Conservation (phyloP, 495 filamentous ascomycete species). For the Penicillium subrubescens region DNA sequence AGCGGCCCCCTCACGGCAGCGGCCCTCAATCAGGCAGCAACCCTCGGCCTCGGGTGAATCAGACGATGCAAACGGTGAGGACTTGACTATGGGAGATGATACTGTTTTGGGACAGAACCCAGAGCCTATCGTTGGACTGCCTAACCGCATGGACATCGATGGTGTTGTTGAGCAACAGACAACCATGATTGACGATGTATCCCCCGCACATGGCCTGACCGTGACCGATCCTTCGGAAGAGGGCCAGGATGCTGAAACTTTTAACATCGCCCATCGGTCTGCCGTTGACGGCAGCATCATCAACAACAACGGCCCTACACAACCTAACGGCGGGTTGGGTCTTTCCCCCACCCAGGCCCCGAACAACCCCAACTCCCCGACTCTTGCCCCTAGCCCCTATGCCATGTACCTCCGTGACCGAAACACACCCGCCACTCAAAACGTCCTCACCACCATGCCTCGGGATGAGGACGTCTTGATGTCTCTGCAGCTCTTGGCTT, state of each 20-base stretch:
- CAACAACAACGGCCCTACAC: slow-evolving; percentile 57
- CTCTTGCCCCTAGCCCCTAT: slow-evolving; percentile 67
- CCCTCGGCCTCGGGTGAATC: slow-evolving; percentile 84
- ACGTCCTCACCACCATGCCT: slow-evolving; percentile 83
- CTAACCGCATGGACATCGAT: slow-evolving; percentile 75
- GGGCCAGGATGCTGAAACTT: slow-evolving; percentile 80
- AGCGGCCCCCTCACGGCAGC: slow-evolving; percentile 49
- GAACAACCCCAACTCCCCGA: slow-evolving; percentile 69
- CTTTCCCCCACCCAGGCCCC: slow-evolving; percentile 77
- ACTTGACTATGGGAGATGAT: slow-evolving; percentile 64
- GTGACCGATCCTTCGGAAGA: slow-evolving; percentile 76
- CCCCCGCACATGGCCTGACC: slow-evolving; percentile 70
- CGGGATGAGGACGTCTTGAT: slow-evolving; percentile 96
- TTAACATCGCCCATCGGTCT: slow-evolving; percentile 94
- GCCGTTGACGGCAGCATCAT: slow-evolving; percentile 86
- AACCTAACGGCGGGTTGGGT: slow-evolving; percentile 63
- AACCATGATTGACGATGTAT: slow-evolving; percentile 73
- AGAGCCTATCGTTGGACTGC: slow-evolving; percentile 76
- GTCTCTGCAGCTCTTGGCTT: slow-evolving; percentile 96
- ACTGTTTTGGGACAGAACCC: slow-evolving; percentile 60
- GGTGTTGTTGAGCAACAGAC: slow-evolving; percentile 71
- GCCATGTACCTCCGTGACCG: slow-evolving; percentile 77
- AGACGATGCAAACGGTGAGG: slow-evolving; percentile 84
- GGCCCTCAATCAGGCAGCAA: slow-evolving; percentile 85
- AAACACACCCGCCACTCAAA: slow-evolving; percentile 61